A percentile compares a stretch with the other conserved stretches of the same genome.
phyloP scores from a whole-genome alignment of 1,284 basidiomycete species.

The Coriolopsis trogii region DNA sequence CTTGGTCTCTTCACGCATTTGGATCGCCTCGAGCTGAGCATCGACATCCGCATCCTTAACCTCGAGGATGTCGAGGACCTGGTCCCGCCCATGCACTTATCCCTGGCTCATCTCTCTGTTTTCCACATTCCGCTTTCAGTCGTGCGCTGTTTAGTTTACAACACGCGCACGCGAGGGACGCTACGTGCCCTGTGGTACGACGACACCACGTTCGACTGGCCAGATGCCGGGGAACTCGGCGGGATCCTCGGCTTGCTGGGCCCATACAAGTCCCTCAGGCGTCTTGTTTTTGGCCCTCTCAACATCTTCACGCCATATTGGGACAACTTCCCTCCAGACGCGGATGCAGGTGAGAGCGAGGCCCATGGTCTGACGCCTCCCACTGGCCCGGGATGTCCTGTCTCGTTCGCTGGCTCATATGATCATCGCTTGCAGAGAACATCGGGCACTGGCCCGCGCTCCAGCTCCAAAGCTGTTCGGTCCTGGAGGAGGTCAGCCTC shows the following conservation, averaged over 20 bases:
- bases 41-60: constrained; percentile 2
- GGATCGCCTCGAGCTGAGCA: background rate
- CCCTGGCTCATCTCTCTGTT: constrained; percentile 1
- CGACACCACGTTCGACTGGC: constrained; percentile 4
- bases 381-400: background rate
- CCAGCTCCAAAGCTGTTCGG: background rate
- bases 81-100: background rate
- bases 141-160: background rate
- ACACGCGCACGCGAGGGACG: constrained; percentile 3
- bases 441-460: background rate
- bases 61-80: background rate
- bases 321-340: background rate
- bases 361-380: too few species aligned
- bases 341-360: background rate
- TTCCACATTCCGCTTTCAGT: constrained; percentile 4
- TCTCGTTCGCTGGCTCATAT: background rate
- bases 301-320: constrained; percentile 1
- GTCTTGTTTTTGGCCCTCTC: background rate
- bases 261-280: background rate
- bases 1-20: constrained; percentile 3
- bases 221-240: background rate
- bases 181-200: constrained; percentile 7
- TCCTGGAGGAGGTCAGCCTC: constrained; percentile 3
- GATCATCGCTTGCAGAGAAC: background rate
- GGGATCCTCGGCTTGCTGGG: background rate